These are phyloP conservation scores for Annona squamosa DNA, from an alignment of 164 flowering plant genomes.

Conservation along the genomic window DNA sequence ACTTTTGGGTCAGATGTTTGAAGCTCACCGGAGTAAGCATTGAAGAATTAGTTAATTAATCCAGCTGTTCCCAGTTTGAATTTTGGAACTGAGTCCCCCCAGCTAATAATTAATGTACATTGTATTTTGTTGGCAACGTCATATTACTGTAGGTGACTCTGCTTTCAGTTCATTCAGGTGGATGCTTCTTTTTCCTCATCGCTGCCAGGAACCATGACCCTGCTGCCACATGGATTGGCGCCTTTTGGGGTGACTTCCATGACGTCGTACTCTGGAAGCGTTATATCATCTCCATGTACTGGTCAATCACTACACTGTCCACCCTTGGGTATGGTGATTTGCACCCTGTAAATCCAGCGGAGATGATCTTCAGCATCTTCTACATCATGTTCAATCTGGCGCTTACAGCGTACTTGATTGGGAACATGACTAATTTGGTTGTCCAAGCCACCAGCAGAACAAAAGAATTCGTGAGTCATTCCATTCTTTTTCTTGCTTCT, in stretches of 20 bases:
- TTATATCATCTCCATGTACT: conserved; percentile 79
- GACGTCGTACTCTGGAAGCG: conserved; percentile 43
- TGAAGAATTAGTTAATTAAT: background rate
- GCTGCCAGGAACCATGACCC: conserved; percentile 64
- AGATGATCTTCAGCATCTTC: conserved; percentile 76
- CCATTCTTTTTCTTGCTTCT: too few species aligned
- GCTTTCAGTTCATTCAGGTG: conserved; percentile 90
- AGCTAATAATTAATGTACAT: background rate
- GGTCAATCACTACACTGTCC: conserved; percentile 93
- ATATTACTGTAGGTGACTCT: conserved; percentile 64
- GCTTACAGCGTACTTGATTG: conserved; percentile 82
- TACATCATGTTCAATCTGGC: conserved; percentile 96
- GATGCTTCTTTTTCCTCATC: conserved; percentile 72
- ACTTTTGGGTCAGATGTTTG: conserved; percentile 77
- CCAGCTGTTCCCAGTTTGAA: background rate
- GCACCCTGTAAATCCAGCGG: conserved; percentile 68
- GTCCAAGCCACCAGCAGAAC: conserved; percentile 90
- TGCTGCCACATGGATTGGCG: conserved; percentile 67
- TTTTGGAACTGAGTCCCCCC: background rate
- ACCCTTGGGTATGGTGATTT: conserved; percentile 96
- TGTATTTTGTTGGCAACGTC: conserved; percentile 3
- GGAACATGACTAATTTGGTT: conserved; percentile 97
- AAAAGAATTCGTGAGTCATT: conserved; percentile 65
- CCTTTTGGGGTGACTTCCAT: conserved; percentile 33
- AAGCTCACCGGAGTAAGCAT: conserved; percentile 83